phyloP scores from a whole-genome alignment of 768 basidiomycete species.

The Jaapia argillacea region DNA sequence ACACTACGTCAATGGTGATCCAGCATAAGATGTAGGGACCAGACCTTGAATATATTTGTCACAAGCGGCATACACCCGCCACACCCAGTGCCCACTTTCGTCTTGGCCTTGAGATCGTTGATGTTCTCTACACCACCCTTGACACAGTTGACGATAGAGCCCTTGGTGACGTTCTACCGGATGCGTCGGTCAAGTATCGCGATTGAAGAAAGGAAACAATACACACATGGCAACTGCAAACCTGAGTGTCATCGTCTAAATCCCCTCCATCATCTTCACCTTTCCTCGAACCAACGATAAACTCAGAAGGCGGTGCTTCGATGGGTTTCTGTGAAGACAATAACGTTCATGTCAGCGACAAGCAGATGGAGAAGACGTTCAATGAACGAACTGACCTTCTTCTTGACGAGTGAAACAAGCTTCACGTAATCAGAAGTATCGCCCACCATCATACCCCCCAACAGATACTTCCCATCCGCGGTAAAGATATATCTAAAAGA shows the following conservation, averaged over 20 bases:
- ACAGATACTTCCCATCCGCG: conserved; percentile 56
- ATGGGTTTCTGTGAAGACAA: conserved; percentile 40
- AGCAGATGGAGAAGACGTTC: conserved; percentile 2
- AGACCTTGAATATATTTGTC: conserved; percentile 29
- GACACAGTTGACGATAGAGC: conserved; percentile 39
- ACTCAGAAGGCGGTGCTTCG: conserved; percentile 52
- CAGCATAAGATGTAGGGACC: not conserved
- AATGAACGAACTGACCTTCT: conserved; percentile 33
- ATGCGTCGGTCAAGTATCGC: not conserved
- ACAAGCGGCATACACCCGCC: conserved; percentile 64
- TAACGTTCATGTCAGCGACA: not conserved
- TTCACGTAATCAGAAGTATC: conserved; percentile 61
- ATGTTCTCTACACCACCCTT: conserved; percentile 38
- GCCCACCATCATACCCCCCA: conserved; percentile 80
- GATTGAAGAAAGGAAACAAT: not conserved
- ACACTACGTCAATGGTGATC: conserved; percentile 22
- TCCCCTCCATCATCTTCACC: conserved; percentile 51
- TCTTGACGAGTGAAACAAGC: conserved; percentile 60
- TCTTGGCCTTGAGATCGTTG: conserved; percentile 49
- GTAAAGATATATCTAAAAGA: conserved; percentile 49
- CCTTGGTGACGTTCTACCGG: conserved; percentile 51
- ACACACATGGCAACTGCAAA: conserved; percentile 59
- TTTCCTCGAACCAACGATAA: conserved; percentile 48
- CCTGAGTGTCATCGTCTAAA: conserved; percentile 60
- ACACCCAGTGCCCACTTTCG: conserved; percentile 65